A percentile compares a stretch with the other conserved stretches of the same genome.
Conservation (phyloP, 768 basidiomycete genomes). For the Rhodotorula sphaerocarpa region DNA sequence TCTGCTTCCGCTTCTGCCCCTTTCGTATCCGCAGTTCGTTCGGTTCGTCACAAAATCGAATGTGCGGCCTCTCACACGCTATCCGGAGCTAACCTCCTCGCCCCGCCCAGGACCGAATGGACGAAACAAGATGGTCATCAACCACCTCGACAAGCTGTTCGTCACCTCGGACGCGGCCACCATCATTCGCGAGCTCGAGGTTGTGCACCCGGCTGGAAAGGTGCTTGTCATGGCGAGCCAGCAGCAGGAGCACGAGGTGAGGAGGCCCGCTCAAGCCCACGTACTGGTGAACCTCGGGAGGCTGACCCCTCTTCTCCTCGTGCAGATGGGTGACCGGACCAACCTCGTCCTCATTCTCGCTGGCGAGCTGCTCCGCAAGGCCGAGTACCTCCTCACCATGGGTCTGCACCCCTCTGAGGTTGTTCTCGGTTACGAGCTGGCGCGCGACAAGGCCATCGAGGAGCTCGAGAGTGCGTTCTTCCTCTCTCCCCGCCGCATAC, state of each 20-base stretch:
- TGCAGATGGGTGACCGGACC: constrained; percentile 91
- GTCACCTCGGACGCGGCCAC: constrained; percentile 99
- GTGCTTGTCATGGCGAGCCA: constrained; percentile 98
- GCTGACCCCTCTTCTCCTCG: too few relatives aligned
- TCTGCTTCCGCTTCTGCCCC: too few relatives aligned
- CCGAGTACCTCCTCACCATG: constrained; percentile 87
- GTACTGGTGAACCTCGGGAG: neutral
- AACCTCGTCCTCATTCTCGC: constrained; percentile 91
- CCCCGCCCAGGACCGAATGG: constrained; percentile 50
- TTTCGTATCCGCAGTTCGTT: constrained; percentile 22
- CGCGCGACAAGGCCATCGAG: constrained; percentile 67
- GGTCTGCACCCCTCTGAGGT: constrained; percentile 95
- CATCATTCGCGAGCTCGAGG: constrained; percentile 94
- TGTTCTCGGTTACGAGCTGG: constrained; percentile 89
- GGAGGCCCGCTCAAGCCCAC: constrained; percentile 29
- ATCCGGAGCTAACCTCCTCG: too few relatives aligned
- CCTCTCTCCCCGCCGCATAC: neutral
- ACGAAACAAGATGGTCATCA: constrained; percentile 94
- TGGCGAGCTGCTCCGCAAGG: constrained; percentile 87
- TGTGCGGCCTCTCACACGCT: too few relatives aligned
- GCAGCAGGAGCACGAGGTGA: constrained; percentile 86
- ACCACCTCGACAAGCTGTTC: constrained; percentile 88
- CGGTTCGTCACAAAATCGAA: constrained; percentile 14
- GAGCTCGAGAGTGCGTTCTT: constrained; percentile 76
- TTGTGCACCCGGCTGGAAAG: constrained; percentile 97